Conservation (phyloP, 148 eudicot species). For the Diospyros kaki region DNA sequence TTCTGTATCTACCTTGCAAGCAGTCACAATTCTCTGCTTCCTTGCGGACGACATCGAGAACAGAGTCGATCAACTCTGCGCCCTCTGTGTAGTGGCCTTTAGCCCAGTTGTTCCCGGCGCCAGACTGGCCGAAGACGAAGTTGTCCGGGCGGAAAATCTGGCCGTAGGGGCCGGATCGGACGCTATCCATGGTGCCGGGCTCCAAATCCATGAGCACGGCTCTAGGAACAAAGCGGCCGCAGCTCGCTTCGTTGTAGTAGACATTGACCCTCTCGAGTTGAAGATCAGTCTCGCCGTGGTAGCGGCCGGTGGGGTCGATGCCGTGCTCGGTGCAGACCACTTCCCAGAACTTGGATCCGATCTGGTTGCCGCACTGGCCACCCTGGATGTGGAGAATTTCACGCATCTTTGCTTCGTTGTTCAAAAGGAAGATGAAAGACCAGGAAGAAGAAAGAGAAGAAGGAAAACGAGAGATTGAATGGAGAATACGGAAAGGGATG, state of each 20-base stretch:
- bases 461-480: background rate
- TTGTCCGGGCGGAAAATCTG: constrained; percentile 70
- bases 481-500: background rate
- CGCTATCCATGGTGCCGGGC: constrained; percentile 73
- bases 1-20: constrained; percentile 28
- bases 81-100: constrained; percentile 79
- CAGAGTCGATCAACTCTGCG: constrained; percentile 71
- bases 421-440: background rate
- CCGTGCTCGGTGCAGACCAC: constrained; percentile 77
- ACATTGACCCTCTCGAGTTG: constrained; percentile 66
- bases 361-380: constrained; percentile 80
- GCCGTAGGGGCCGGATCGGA: constrained; percentile 56
- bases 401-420: constrained; percentile 48
- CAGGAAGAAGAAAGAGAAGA: background rate
- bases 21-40: constrained; percentile 32
- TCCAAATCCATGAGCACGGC: constrained; percentile 80
- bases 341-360: constrained; percentile 83
- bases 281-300: constrained; percentile 49
- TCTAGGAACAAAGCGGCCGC: constrained; percentile 60
- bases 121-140: constrained; percentile 69
- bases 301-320: constrained; percentile 55
- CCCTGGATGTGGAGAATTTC: constrained; percentile 76
- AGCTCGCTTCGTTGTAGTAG: constrained; percentile 61
- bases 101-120: constrained; percentile 80
- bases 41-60: constrained; percentile 67